Percentiles rank a stretch among this genome's conserved stretches.
phyloP scores from a whole-genome alignment of 345 rosid genomes.

The Lepidium aucheri region DNA sequence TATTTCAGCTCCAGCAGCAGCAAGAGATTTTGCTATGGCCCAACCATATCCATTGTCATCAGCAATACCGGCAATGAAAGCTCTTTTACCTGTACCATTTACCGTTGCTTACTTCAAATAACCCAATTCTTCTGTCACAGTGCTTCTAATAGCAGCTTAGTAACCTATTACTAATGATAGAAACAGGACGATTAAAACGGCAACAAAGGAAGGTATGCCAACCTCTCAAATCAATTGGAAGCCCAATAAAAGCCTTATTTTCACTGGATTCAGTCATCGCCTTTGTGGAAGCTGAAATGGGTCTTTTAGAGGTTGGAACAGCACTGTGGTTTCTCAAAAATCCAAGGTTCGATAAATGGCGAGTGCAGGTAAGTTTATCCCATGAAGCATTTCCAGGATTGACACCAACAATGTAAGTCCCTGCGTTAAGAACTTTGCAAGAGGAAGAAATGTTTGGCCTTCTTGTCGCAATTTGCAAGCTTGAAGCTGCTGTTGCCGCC shows the following conservation, averaged over 20 bases:
- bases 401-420: conserved; percentile 32
- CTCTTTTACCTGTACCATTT: conserved; percentile 63
- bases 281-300: conserved; percentile 37
- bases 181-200: neutral
- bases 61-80: conserved; percentile 95
- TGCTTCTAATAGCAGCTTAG: neutral
- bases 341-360: conserved; percentile 41
- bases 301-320: conserved; percentile 31
- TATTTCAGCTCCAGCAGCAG: conserved; percentile 98
- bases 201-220: neutral
- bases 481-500: conserved; percentile 54
- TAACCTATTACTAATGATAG: neutral
- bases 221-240: conserved; percentile 90
- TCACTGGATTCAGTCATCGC: conserved; percentile 57
- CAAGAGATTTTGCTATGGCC: conserved; percentile 98
- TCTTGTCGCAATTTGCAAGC: conserved; percentile 47
- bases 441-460: conserved; percentile 50
- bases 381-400: conserved; percentile 36
- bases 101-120: neutral
- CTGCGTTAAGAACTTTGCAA: conserved; percentile 33
- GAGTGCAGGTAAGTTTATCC: conserved; percentile 40
- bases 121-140: neutral
- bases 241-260: conserved; percentile 44
- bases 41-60: conserved; percentile 99
- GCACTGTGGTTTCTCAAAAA: conserved; percentile 30